Evolutionary conservation across 208 protist species (phyloP), one percentile per base, ranked within the genome.

Genomic region (Trypanosoma melophagium): DNA sequence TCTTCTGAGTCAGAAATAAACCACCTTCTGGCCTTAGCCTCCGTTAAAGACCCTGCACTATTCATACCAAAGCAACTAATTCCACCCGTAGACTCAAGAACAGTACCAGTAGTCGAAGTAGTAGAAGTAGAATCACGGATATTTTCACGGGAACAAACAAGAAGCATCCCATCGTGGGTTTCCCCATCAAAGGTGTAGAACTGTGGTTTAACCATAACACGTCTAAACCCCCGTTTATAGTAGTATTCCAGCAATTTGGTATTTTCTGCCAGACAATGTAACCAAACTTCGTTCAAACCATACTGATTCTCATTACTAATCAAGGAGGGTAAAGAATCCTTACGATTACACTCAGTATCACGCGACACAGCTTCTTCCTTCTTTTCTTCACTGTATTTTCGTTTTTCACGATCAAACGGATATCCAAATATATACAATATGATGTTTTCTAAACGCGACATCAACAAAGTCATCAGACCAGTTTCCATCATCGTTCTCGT

Each of bases 241-340:
- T 96, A 96, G 56, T 87, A 93, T 19, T 12, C 31, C 16, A 70
- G 56, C 13, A 90, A 71, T 28, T 52, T 61, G 53, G 21, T 19
- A 25, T 92, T 74, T 7, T 52, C 64, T 13, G 82, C 77, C 13
- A 94, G 53, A 60, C 87, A 93, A 66, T 96, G 84, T 35, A 93
- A 68, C 83, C 86, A 96, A 21, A 96, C 83, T 63, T 90, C 84
- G 0, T 40, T 50, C 22, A 90, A 57, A 35, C 89, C 89, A 1
- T 53, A 59, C 53, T 84, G 76, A 41, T 42, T 13, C 10, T 17
- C 5, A 9, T 25, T 25, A 19, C 38, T 57, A 5, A 25, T 1
- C n/a, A 0, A 49, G 17, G 2, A 16, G 0, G 49, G 8, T n/a
- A 49, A 22, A 41, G 49, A n/a, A 19, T 52, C 31, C 9, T 24